phyloP scores from a whole-genome alignment of 176 grass and related monocot species.

The Paspalum notatum region DNA sequence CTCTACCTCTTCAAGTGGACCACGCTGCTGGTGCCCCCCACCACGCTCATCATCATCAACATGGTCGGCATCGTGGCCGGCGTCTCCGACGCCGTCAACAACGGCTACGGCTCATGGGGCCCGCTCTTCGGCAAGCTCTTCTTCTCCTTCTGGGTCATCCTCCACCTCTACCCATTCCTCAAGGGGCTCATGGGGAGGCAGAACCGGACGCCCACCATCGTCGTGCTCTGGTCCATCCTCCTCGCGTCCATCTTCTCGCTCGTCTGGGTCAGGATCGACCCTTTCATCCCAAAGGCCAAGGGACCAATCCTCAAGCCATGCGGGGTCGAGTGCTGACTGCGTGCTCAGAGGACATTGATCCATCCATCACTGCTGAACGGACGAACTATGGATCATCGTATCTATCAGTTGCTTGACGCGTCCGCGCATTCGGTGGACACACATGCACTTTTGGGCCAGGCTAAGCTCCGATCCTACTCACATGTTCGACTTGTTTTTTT shows the following conservation, averaged over 20 bases:
- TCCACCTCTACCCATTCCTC: slow-evolving; percentile 94
- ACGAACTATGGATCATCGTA: no score
- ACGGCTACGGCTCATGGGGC: slow-evolving; percentile 87
- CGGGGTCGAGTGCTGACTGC: slow-evolving; percentile 70
- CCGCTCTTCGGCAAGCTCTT: slow-evolving; percentile 97
- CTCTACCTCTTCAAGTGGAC: slow-evolving; percentile 99
- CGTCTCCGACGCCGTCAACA: slow-evolving; percentile 94
- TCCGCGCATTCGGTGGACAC: no score
- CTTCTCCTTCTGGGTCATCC: slow-evolving; percentile 95
- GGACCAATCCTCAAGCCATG: slow-evolving; percentile 87
- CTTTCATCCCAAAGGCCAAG: slow-evolving; percentile 87
- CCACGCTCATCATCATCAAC: slow-evolving; percentile 97
- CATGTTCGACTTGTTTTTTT: slow-evolving; percentile 9
- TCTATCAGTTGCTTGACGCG: no score
- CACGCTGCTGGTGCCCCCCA: slow-evolving; percentile 73
- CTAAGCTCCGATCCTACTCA: neutral
- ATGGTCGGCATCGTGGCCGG: slow-evolving; percentile 96
- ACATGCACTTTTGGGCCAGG: neutral
- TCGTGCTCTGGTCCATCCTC: slow-evolving; percentile 87
- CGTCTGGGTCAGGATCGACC: slow-evolving; percentile 94
- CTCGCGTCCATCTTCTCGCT: slow-evolving; percentile 97
- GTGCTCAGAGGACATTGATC: neutral
- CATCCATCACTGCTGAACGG: no score
- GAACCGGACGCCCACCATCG: slow-evolving; percentile 91
- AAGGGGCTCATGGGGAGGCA: slow-evolving; percentile 95